A percentile compares a stretch with the other conserved stretches of the same genome.
phyloP scores from a whole-genome alignment of 768 basidiomycete genomes.

The Tylopilus cervinicoccineus region DNA sequence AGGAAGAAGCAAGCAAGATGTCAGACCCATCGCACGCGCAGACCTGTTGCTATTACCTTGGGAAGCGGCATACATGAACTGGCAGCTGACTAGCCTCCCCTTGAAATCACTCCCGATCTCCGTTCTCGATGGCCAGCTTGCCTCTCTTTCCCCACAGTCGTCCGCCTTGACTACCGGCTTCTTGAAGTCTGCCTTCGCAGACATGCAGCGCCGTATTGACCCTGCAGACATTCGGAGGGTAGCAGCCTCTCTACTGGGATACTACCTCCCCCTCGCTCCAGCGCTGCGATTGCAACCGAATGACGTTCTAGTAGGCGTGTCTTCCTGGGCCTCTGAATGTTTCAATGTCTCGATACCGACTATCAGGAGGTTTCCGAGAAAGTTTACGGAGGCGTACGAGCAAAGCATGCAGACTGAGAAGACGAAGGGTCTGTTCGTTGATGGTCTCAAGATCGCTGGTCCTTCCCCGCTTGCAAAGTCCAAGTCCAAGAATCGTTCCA shows the following conservation, averaged over 20 bases:
- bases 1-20: not conserved
- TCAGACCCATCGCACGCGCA: slow-evolving; percentile 40
- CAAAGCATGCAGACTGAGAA: slow-evolving; percentile 2
- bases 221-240: slow-evolving; percentile 52
- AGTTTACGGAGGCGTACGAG: slow-evolving; percentile 21
- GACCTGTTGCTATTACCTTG: slow-evolving; percentile 79
- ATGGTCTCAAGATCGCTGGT: slow-evolving; percentile 13
- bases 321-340: slow-evolving; percentile 49
- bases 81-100: slow-evolving; percentile 63
- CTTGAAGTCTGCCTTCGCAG: slow-evolving; percentile 24
- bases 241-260: slow-evolving; percentile 67
- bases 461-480: slow-evolving; percentile 18
- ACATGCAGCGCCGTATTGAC: slow-evolving; percentile 39
- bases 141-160: slow-evolving; percentile 9
- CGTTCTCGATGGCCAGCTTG: slow-evolving; percentile 10
- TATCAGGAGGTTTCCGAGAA: slow-evolving; percentile 18
- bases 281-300: slow-evolving; percentile 44
- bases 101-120: slow-evolving; percentile 51
- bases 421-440: slow-evolving; percentile 23
- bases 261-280: slow-evolving; percentile 52
- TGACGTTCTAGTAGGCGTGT: slow-evolving; percentile 51
- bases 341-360: slow-evolving; percentile 19
- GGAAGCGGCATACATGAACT: slow-evolving; percentile 66
- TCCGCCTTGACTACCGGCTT: slow-evolving; percentile 20
- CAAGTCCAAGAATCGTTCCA: slow-evolving; percentile 22